These are phyloP conservation scores for Trypanosoma conorhini DNA, from an alignment of 208 protist species.

Conservation along the genomic window DNA sequence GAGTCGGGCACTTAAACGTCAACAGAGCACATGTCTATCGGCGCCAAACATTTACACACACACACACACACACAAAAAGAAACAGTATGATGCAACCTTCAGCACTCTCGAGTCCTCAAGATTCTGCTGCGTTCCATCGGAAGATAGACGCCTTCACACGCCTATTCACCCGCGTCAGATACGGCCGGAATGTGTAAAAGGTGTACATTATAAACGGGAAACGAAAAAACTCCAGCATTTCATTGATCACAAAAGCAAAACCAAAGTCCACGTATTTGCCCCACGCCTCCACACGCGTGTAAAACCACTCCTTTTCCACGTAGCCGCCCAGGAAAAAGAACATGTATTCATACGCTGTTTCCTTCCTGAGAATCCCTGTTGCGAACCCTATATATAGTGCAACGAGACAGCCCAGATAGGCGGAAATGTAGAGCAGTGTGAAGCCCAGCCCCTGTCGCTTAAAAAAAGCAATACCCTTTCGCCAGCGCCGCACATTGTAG, in stretches of 20 bases:
- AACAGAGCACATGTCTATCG: background rate
- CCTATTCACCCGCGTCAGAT: constrained; percentile 55
- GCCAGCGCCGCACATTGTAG: constrained; percentile 47
- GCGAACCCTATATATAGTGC: constrained; percentile 76
- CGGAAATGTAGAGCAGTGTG: constrained; percentile 51
- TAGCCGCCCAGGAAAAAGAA: constrained; percentile 56
- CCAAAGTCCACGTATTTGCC: constrained; percentile 85
- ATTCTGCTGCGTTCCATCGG: constrained; percentile 57
- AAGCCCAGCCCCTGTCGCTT: constrained; percentile 82
- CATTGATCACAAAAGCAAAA: constrained; percentile 91
- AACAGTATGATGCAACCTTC: background rate
- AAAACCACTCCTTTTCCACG: constrained; percentile 76
- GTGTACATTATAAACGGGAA: constrained; percentile 77
- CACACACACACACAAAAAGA: constrained; percentile 11
- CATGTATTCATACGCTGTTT: constrained; percentile 73
- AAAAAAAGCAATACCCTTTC: constrained; percentile 76
- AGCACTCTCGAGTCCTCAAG: constrained; percentile 22
- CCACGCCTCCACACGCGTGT: constrained; percentile 72
- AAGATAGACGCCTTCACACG: constrained; percentile 73
- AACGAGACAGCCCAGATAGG: constrained; percentile 57
- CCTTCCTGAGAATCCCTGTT: constrained; percentile 65
- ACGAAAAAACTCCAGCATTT: constrained; percentile 75
- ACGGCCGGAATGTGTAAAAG: constrained; percentile 65
- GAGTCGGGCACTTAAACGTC: too few species aligned
- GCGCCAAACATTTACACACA: background rate